phyloP scores from a whole-genome alignment of 192 early-diverging fungal species.

The Coemansia furcata region DNA sequence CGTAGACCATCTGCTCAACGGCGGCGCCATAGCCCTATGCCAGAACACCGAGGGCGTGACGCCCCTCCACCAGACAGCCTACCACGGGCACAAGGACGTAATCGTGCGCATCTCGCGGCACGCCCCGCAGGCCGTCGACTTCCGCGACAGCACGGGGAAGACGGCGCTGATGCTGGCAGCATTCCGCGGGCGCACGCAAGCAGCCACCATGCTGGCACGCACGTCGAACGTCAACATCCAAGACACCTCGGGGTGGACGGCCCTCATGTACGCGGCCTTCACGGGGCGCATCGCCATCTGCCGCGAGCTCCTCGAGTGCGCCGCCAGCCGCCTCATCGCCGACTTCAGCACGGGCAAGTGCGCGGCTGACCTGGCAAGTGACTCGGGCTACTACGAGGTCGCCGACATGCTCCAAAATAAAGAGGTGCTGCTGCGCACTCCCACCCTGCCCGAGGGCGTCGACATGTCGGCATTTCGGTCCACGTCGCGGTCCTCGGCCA shows the following conservation, averaged over 20 bases:
- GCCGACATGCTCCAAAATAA: conserved; percentile 40
- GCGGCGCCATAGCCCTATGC: neutral
- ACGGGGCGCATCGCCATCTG: conserved; percentile 48
- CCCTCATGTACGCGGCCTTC: conserved; percentile 47
- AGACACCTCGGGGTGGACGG: conserved; percentile 42
- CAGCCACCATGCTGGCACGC: neutral
- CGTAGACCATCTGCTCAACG: conserved; percentile 10
- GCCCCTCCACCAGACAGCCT: conserved; percentile 39
- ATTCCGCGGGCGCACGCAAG: conserved; percentile 39
- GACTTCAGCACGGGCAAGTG: conserved; percentile 9
- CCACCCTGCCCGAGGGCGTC: conserved; percentile 27
- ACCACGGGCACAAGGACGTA: conserved; percentile 26
- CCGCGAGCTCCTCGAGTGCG: conserved; percentile 38
- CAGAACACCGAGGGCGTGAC: conserved; percentile 38
- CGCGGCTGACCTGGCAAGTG: conserved; percentile 29
- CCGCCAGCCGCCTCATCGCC: neutral
- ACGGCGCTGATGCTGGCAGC: conserved; percentile 48
- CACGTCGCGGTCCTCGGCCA: neutral
- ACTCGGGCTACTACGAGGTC: conserved; percentile 46
- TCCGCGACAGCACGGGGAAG: conserved; percentile 30
- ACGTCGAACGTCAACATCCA: conserved; percentile 22
- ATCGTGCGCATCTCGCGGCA: conserved; percentile 3
- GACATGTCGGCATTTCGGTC: conserved; percentile 15
- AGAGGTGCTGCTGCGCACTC: conserved; percentile 14
- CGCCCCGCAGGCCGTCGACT: neutral